Evolutionary conservation across 208 protist genomes (phyloP), one percentile per base, ranked within the genome.

Genomic region (Leishmania lainsoni): DNA sequence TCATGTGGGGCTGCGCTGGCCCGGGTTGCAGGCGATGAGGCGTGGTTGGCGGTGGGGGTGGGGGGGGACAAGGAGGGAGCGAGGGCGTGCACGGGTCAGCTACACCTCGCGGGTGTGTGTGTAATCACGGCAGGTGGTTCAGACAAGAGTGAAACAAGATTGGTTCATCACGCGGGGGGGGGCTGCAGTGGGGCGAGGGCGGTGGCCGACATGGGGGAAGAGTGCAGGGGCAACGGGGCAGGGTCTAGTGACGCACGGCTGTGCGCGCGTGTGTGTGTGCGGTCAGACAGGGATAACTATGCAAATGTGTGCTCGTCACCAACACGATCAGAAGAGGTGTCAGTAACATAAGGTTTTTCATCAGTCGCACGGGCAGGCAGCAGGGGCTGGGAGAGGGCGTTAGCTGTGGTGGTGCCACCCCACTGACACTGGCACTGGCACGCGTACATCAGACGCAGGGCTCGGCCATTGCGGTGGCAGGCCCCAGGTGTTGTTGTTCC

Each of bases 241-340:
- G 59, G 59, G n/a, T 39, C 59, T 66, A 66, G 59, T 66, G 59
- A n/a, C 71, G 49, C 71, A 66, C 56, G 16, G 54, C 20, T 10
- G 51, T 16, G 54, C 59, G 59, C 59, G 5, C 35, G n/a, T 8
- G n/a, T n/a, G 66, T 52, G 63, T 49, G 74, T 42, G 58, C 68
- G 51, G 75, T 81, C 77, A 81, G 83, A 86, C 83, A 86, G 83
- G 83, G 83, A 86, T 86, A 86, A 86, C 83, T 83, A 81, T 87
- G 71, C 78, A 81, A 39, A 79, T 85, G 84, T 75, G 84, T 85
- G 80, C 48, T 83, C 84, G 84, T 84, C 84, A 87, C 77, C 75
- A 42, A 82, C 6, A 65, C 8, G 82, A 56, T 88, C 76, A 83
- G 81, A 88, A 88, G 81, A 88, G 82, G 83, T 87, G 83, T 87